Base-by-base conservation (phyloP, 192 early-diverging fungal genomes). In the Coemansia biformis region DNA sequence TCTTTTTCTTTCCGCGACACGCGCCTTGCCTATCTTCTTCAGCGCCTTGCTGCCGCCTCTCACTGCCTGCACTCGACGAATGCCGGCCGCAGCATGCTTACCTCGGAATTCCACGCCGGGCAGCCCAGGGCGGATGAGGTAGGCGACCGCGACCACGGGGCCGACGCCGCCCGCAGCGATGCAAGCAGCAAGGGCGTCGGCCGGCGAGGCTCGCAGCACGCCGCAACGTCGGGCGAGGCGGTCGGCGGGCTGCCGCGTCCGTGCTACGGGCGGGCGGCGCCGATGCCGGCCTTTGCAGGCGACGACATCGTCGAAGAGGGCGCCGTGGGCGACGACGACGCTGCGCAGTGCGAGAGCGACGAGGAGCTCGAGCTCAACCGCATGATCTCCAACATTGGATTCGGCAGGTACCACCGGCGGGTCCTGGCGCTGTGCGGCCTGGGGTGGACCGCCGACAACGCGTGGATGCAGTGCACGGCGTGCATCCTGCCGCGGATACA, bases 371-470 rank as follows among this genome's bases (percentile, higher is more conserved):
- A 74, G 54, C 58, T 88, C 15, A 81, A 86, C 38, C 69, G 69
- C 26, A 72, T 88, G 38, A 83, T 86, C 41, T 55, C 77, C 14
- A 77, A 69, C 59, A 82, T 88, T 29, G 86, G 86, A n/a, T 82
- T 83, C 53, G 86, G 86, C 11, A 68, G 69, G 40, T 88, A 81
- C 69, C 86, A 88, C 43, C 58, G 64, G 10, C 52, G 75, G 5
- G 62, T 77, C 7, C 56, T 77, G 66, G 75, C 81, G 10, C 68
- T 87, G 24, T 89, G 86, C 54, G 88, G 90, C 8, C 76, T 88
- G 40, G 90, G 90, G 0, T 92, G 90, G 90, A 70, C 88, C 30
- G 87, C 86, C 0, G 90, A 92, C 72, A 92, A 92, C 79, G 86
- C 88, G 76, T 81, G 76, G 54, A 54, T 61, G 53, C 73, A 90